These are phyloP conservation scores for Xylaria sp. DNA, from an alignment of 2,329 filamentous ascomycete species.

Conservation along the genomic window DNA sequence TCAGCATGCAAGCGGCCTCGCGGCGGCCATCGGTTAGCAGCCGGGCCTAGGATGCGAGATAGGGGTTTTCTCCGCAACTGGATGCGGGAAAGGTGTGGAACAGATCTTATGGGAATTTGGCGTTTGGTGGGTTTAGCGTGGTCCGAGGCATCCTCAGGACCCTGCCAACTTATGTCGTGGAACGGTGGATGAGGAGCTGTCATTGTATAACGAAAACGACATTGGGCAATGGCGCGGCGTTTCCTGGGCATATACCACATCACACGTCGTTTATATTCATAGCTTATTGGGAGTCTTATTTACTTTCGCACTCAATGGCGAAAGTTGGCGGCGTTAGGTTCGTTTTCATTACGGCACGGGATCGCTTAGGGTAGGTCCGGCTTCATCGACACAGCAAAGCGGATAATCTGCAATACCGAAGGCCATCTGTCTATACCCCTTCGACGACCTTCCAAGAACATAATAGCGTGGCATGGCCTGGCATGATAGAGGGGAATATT, in stretches of 20 bases:
- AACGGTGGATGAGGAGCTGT: not conserved
- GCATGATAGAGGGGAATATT: not conserved
- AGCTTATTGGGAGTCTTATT: conserved; percentile 6
- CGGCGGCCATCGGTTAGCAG: conserved; percentile 60
- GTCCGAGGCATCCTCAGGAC: not conserved
- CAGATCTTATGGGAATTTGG: conserved; percentile 5
- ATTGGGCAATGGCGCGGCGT: conserved; percentile 26
- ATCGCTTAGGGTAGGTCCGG: not conserved
- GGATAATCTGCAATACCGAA: not conserved
- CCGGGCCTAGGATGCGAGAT: conserved; percentile 53
- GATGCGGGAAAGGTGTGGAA: not conserved
- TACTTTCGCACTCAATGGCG: not conserved
- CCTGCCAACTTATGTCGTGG: not conserved
- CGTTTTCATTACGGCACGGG: not conserved
- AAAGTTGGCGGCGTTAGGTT: not conserved
- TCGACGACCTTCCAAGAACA: not conserved
- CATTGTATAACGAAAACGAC: conserved; percentile 14
- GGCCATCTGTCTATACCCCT: not conserved
- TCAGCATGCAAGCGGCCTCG: conserved; percentile 57
- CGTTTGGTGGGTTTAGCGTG: not conserved
- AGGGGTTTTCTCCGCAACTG: not conserved
- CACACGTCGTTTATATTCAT: conserved; percentile 8
- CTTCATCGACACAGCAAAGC: conserved; percentile 3
- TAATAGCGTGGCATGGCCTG: not conserved
- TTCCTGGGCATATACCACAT: conserved; percentile 29